Percentiles rank a stretch among this genome's conserved stretches.
These are phyloP conservation scores for Phaeophleospora eucalypticola DNA, from an alignment of 2,329 filamentous ascomycete genomes.

Conservation along the genomic window DNA sequence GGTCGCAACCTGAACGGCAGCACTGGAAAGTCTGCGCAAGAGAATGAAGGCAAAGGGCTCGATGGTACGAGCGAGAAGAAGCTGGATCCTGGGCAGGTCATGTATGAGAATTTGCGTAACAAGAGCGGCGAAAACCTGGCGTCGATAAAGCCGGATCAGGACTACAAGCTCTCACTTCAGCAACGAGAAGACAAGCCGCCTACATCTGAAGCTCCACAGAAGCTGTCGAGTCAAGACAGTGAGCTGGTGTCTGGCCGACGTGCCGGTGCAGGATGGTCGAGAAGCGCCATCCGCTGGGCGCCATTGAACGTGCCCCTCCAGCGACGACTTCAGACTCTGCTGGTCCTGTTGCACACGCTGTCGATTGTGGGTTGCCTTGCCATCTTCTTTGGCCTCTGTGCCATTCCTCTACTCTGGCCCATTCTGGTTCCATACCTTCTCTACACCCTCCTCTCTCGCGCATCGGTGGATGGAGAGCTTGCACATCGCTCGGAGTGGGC, in stretches of 20 bases:
- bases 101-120: slow-evolving; percentile 44
- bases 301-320: slow-evolving; percentile 66
- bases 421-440: slow-evolving; percentile 72
- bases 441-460: slow-evolving; percentile 75
- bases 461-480: slow-evolving; percentile 70
- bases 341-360: slow-evolving; percentile 49
- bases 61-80: slow-evolving; percentile 11
- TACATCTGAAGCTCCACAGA: slow-evolving; percentile 20
- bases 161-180: slow-evolving; percentile 23
- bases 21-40: neutral
- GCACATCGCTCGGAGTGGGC: slow-evolving; percentile 70
- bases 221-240: slow-evolving; percentile 22
- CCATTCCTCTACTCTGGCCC: slow-evolving; percentile 90
- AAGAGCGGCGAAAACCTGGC: slow-evolving; percentile 43
- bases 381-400: slow-evolving; percentile 84
- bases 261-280: slow-evolving; percentile 53
- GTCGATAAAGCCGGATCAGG: slow-evolving; percentile 22
- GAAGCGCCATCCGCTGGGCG: slow-evolving; percentile 69
- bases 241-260: slow-evolving; percentile 50
- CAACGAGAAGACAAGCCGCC: slow-evolving; percentile 33
- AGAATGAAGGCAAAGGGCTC: slow-evolving; percentile 7
- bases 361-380: slow-evolving; percentile 55
- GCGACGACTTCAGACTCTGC: slow-evolving; percentile 47
- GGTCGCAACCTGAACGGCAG: slow-evolving; percentile 22
- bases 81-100: slow-evolving; percentile 25